Conservation (phyloP, 2,329 filamentous ascomycete genomes). For the Stylonectria norvegica region DNA sequence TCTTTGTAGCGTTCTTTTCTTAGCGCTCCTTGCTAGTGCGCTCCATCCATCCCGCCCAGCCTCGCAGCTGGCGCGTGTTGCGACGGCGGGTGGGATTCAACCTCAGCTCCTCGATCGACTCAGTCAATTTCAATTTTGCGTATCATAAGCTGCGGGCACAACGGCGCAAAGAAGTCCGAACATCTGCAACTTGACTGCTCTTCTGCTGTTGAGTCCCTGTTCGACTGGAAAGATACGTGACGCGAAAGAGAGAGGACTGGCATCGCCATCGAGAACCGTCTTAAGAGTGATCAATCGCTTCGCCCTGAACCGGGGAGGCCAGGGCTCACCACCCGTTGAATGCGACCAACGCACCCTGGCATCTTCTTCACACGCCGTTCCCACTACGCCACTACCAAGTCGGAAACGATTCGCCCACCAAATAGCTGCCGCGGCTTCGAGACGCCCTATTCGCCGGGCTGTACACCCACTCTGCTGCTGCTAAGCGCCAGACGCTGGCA, state of each 20-base stretch:
- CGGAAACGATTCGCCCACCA: slow-evolving; percentile 6
- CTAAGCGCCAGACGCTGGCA: slow-evolving; percentile 16
- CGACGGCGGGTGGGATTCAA: slow-evolving; percentile 1
- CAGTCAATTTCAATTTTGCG: no score
- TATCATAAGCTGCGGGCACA: no score
- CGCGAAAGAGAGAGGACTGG: no score
- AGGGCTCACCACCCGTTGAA: not conserved
- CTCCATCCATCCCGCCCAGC: no score
- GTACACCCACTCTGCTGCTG: slow-evolving; percentile 3
- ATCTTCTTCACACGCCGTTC: not conserved
- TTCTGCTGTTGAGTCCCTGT: no score
- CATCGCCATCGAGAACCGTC: no score
- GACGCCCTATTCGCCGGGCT: not conserved
- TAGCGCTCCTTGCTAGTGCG: not conserved
- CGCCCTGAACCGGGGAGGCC: no score
- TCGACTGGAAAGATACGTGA: no score
- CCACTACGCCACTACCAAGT: not conserved
- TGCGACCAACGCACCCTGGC: not conserved
- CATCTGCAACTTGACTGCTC: no score
- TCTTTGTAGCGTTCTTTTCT: not conserved
- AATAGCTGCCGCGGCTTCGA: not conserved
- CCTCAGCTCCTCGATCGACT: not conserved
- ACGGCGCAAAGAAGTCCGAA: no score
- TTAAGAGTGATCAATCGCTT: no score
- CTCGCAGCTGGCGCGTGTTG: no score